Evolutionary conservation across 2,329 filamentous ascomycete species (phyloP).

Genomic region (Botrytis galanthina): DNA sequence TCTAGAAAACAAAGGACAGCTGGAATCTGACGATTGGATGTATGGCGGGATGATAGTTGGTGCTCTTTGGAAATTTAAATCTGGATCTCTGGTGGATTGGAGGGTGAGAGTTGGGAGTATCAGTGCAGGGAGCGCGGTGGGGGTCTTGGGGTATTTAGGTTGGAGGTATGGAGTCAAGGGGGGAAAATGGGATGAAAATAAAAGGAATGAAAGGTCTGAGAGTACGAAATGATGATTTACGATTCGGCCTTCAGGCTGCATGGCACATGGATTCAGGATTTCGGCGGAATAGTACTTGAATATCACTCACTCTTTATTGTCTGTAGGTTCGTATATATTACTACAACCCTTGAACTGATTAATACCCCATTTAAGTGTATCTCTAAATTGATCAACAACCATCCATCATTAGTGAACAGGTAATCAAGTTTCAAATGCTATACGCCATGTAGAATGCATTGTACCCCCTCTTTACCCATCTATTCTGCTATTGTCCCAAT

Average conservation of each 20-base stretch:
- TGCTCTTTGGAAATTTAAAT: slow-evolving; percentile 12
- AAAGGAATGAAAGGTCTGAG: slow-evolving; percentile 9
- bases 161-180: slow-evolving; percentile 50
- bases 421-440: slow-evolving; percentile 11
- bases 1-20: slow-evolving; percentile 57
- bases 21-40: slow-evolving; percentile 56
- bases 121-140: slow-evolving; percentile 49
- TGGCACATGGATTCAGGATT: neutral
- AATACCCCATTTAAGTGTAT: neutral
- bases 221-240: neutral
- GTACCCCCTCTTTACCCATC: neutral
- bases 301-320: neutral
- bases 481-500: neutral
- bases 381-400: neutral
- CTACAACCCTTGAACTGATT: neutral
- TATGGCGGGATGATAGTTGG: slow-evolving; percentile 44
- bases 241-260: neutral
- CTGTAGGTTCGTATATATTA: neutral
- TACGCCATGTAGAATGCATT: slow-evolving; percentile 15
- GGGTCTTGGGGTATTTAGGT: slow-evolving; percentile 48
- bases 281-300: neutral
- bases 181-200: slow-evolving; percentile 39
- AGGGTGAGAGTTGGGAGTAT: slow-evolving; percentile 45
- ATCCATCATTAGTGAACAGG: neutral
- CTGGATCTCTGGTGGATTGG: slow-evolving; percentile 41